Base-by-base conservation (phyloP, 306 rosid species). In the Crataegus laevigata region DNA sequence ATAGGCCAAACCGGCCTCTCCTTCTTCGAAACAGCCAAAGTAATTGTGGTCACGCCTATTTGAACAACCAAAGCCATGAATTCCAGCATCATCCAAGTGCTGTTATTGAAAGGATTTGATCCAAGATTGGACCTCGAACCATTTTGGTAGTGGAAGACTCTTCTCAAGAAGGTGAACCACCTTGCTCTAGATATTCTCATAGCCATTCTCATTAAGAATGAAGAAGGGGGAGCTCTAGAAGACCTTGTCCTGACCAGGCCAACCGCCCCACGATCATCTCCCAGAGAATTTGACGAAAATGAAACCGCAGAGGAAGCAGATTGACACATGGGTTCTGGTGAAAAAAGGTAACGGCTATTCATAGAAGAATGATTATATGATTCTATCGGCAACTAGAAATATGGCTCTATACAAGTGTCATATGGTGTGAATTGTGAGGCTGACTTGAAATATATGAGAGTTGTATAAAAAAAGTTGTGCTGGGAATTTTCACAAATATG, bases 1-100 rank as follows among this genome's bases (percentile, higher is more conserved):
- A 94, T 90, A 54, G 99, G 99, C 99, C 97, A 92, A 88, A 94
- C 77, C 42, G 99, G 99, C 77, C 69, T 91, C 82, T 94, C 97
- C 69, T 28, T 85, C 84, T 87, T 83, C 0, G 99, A 92, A 81
- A 88, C 78, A 38, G 86, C 82, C 80, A 94, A 75, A 77, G 79
- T 87, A 68, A 85, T 79, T 5, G 91, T 84, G 17, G 88, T 71
- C 81, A 88, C 66, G 28, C 82, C 77, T 78, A 94, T 81, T 77
- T 94, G 99, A 13, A 89, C 77, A 58, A 92, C 62, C 87, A 90
- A 77, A 76, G 92, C 93, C 54, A 78, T 80, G 26, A 92, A 82
- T 79, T 94, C 97, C 70, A 90, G 47, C 78, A 79, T 79, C 97
- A 94, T 92, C 99, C 99, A 94, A 30, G 93, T 82, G 66, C 86